These are phyloP conservation scores for Pachysandra terminalis DNA, from an alignment of 164 flowering plant species.

Conservation along the genomic window DNA sequence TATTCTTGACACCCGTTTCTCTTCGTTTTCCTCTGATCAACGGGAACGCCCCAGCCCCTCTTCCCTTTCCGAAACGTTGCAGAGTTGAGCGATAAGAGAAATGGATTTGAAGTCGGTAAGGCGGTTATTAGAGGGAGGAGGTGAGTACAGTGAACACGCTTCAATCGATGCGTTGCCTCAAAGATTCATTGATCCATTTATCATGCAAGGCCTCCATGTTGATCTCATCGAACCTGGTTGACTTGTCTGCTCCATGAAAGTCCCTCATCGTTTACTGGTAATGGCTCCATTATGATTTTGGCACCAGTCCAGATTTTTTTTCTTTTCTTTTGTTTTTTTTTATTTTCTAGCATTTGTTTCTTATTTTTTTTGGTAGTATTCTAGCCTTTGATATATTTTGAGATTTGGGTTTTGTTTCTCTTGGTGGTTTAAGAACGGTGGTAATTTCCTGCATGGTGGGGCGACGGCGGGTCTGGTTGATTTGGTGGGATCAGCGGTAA, in stretches of 20 bases:
- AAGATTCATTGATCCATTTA: constrained; percentile 47
- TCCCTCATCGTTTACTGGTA: constrained; percentile 62
- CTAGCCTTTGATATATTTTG: no score
- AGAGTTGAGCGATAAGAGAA: no score
- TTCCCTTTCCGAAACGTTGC: no score
- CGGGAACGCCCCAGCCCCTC: no score
- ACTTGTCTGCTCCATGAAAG: constrained; percentile 59
- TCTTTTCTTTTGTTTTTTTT: not conserved
- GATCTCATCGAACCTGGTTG: constrained; percentile 66
- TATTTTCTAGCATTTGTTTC: not conserved
- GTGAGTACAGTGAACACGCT: constrained; percentile 3
- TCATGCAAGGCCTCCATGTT: constrained; percentile 41
- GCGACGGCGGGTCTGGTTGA: constrained; percentile 71
- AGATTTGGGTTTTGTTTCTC: constrained; percentile 3
- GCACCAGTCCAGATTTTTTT: not conserved
- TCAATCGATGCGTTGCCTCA: constrained; percentile 34
- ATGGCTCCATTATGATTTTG: not conserved
- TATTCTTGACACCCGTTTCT: no score
- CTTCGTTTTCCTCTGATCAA: no score
- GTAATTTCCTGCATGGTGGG: constrained; percentile 65
- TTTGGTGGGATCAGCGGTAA: constrained; percentile 56
- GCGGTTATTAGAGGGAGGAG: constrained; percentile 38
- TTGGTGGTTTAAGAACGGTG: constrained; percentile 38
- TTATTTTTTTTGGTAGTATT: no score
- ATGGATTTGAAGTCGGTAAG: constrained; percentile 49